Conservation (phyloP, 805 yeast species). For the Saccharomycopsis oosterbeekiorum region DNA sequence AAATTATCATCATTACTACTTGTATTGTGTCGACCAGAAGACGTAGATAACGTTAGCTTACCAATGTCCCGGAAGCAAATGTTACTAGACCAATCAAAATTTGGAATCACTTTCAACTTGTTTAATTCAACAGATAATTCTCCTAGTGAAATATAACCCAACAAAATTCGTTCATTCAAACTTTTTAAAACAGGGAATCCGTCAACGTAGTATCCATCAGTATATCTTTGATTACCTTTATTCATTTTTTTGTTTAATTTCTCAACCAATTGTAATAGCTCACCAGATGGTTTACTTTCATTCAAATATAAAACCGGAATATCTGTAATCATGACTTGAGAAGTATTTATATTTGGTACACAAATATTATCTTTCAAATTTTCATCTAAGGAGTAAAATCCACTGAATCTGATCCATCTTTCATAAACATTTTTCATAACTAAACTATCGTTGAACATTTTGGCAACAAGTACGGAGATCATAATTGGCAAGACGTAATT, state of each 20-base stretch:
- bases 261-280: not conserved
- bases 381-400: constrained; percentile 19
- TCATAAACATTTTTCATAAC: constrained; percentile 58
- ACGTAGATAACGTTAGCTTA: constrained; percentile 1
- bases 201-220: not conserved
- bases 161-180: constrained; percentile 25
- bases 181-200: constrained; percentile 35
- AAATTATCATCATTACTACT: not conserved
- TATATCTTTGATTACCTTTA: not conserved
- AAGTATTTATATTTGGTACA: constrained; percentile 30
- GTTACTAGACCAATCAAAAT: constrained; percentile 3
- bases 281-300: constrained; percentile 19
- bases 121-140: constrained; percentile 29
- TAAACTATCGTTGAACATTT: constrained; percentile 59
- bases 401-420: constrained; percentile 34
- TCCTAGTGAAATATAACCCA: constrained; percentile 35
- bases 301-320: constrained; percentile 27
- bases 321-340: constrained; percentile 25
- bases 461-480: constrained; percentile 70
- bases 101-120: constrained; percentile 4
- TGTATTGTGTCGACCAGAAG: not conserved
- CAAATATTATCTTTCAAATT: constrained; percentile 32
- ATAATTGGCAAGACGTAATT: constrained; percentile 77
- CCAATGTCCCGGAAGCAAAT: constrained; percentile 2
- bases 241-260: not conserved